Evolutionary conservation across 345 rosid genomes (phyloP), one percentile per base, ranked within the genome.

Genomic region (Arabidopsis arenosa): DNA sequence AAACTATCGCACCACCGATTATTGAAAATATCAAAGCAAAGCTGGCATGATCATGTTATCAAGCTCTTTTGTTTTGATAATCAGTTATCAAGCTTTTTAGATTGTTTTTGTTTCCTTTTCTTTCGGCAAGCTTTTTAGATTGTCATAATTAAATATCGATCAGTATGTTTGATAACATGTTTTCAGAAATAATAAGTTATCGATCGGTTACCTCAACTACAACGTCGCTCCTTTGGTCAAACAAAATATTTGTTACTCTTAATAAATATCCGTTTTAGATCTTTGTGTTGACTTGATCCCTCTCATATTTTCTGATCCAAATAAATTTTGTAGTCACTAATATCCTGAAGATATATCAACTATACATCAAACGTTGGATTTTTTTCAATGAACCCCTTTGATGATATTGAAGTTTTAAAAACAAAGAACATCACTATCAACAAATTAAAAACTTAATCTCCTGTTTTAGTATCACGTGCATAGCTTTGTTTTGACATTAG

Each of bases 1-100:
- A 61, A 65, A 66, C 48, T 5, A 78, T 78, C 37, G 40, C 68
- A 13, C 73, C 81, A 71, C 5, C 1, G 15, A 72, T 78, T 43
- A 51, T 71, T 36, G 49, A 65, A 65, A 62, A 41, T 40, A 78
- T 78, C n/a, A 73, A 66, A 49, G 18, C 3, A 63, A 32, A 72
- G 35, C 69, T 78, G 6, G 62, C 64, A 13, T 77, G 69, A 77
- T 63, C 23, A 14, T 37, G 45, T 40, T 65, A 28, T 77, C 32
- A 23, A 62, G 33, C 7, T 15, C 40, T 56, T 7, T 56, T 6
- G 18, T 74, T 65, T 3, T 3, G 15, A 18, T 61, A 3, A 14
- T 28, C 4, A 28, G 32, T 28, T 28, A 28, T 28, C 32, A 28
- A 28, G 33, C 7, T 15, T 51, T 56, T 7, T 56, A 11, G 15